Conservation (phyloP, 768 basidiomycete species). For the Mycena capillaripes region DNA sequence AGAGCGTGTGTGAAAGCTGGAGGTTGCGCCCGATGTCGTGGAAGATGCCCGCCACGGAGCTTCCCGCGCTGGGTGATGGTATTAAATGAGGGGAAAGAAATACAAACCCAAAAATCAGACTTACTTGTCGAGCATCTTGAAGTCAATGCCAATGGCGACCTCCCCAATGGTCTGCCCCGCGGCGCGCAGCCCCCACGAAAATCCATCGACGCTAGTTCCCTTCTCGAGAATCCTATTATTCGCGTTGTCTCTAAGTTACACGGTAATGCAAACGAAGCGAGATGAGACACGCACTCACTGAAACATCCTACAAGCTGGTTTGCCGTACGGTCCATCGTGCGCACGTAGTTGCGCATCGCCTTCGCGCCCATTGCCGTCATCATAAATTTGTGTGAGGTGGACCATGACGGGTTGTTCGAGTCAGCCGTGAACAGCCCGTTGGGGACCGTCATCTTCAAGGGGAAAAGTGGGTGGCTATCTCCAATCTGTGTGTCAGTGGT, state of each 20-base stretch:
- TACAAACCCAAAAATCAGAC: neutral
- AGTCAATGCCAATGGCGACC: conserved; percentile 25
- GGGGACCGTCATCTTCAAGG: conserved; percentile 18
- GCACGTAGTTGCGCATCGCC: conserved; percentile 34
- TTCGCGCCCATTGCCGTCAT: conserved; percentile 35
- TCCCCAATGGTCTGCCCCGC: conserved; percentile 34
- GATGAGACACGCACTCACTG: conserved; percentile 2
- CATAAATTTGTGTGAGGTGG: conserved; percentile 35
- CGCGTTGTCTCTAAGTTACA: neutral
- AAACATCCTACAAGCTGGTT: conserved; percentile 23
- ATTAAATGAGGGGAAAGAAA: no score
- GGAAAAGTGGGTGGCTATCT: conserved; percentile 32
- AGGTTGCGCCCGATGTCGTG: conserved; percentile 6
- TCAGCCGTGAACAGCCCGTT: conserved; percentile 36
- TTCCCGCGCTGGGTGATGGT: neutral
- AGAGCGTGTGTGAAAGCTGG: conserved; percentile 19
- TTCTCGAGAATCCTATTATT: conserved; percentile 16
- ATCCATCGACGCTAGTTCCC: conserved; percentile 20
- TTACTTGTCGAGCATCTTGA: conserved; percentile 30
- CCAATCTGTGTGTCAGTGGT: conserved; percentile 16
- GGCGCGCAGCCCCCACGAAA: conserved; percentile 27
- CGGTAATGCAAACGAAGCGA: no score
- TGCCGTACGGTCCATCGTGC: conserved; percentile 32
- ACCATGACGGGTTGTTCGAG: conserved; percentile 28
- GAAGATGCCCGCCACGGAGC: conserved; percentile 15